phyloP scores from a whole-genome alignment of 805 yeast genomes.

The Pachysolen tannophilus region DNA sequence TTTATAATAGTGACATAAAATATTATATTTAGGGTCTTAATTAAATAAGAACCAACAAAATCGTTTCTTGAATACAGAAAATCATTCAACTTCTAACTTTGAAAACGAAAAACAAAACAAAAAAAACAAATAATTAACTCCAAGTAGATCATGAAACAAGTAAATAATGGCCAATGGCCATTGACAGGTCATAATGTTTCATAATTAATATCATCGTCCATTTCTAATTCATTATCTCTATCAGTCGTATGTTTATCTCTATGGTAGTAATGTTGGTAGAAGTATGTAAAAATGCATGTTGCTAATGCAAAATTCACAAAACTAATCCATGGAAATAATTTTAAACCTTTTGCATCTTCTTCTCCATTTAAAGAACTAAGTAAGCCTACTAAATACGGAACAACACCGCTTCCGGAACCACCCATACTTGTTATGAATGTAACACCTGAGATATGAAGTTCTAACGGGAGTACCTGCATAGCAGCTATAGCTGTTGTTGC shows the following conservation, averaged over 20 bases:
- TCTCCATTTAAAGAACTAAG: constrained; percentile 21
- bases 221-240: constrained; percentile 32
- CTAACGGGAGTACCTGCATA: constrained; percentile 50
- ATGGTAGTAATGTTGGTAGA: no score
- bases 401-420: constrained; percentile 73
- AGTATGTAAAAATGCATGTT: no score
- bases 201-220: no score
- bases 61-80: no score
- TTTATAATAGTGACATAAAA: no score
- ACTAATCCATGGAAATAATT: constrained; percentile 21
- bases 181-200: no score
- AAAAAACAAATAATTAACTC: no score
- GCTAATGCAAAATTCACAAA: constrained; percentile 14
- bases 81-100: no score
- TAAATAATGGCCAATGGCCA: constrained; percentile 32
- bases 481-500: constrained; percentile 67
- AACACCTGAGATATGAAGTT: constrained; percentile 55
- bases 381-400: constrained; percentile 61
- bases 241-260: no score
- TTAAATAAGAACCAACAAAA: no score
- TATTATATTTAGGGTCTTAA: no score
- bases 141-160: constrained; percentile 12
- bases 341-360: constrained; percentile 20
- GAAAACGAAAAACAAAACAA: no score
- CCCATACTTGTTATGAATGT: constrained; percentile 76